These are phyloP conservation scores for Chionographis japonica DNA, from an alignment of 106 monocot genomes.

Conservation along the genomic window DNA sequence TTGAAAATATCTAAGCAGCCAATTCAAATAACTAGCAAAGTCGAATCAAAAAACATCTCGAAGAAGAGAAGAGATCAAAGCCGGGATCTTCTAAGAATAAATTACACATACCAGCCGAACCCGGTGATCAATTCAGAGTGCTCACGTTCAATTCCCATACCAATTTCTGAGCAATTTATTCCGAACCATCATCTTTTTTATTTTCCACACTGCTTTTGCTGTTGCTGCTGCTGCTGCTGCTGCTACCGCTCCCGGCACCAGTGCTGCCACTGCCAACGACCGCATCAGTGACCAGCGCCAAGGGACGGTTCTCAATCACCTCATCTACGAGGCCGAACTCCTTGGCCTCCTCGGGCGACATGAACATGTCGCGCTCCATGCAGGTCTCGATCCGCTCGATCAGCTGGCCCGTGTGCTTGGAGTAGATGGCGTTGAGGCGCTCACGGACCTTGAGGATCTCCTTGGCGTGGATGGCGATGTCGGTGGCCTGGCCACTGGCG, in stretches of 20 bases:
- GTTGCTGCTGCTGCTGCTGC: too few species aligned
- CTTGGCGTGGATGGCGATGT: slow-evolving; percentile 65
- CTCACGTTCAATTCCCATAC: too few species aligned
- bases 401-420: slow-evolving; percentile 45
- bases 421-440: slow-evolving; percentile 54
- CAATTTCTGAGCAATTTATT: too few species aligned
- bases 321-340: slow-evolving; percentile 68
- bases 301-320: slow-evolving; percentile 53
- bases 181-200: too few species aligned
- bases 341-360: slow-evolving; percentile 75
- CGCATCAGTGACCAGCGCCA: slow-evolving; percentile 39
- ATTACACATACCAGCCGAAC: too few species aligned
- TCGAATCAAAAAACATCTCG: too few species aligned
- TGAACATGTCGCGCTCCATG: slow-evolving; percentile 57
- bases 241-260: neutral
- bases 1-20: too few species aligned
- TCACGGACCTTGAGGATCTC: slow-evolving; percentile 80
- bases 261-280: neutral
- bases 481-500: slow-evolving; percentile 41
- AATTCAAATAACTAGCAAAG: too few species aligned
- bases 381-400: slow-evolving; percentile 50
- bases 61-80: too few species aligned
- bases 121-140: too few species aligned
- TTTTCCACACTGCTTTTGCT: too few species aligned
- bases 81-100: too few species aligned